phyloP scores from a whole-genome alignment of 257 asterid species.

The Petunia axillaris region DNA sequence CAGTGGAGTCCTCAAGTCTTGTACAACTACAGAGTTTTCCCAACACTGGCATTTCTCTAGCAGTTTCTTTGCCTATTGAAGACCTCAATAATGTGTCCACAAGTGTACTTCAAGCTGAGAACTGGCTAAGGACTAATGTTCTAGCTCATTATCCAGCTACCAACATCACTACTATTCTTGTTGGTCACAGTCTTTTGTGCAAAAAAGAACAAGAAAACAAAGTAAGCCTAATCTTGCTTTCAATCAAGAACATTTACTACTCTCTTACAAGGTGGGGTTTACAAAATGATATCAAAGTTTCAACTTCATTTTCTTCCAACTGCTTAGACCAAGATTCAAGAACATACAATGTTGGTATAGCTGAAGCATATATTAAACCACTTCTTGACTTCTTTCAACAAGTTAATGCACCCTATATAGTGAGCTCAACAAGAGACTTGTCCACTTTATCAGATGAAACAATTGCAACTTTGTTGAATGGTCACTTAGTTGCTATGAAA shows the following conservation, averaged over 20 bases:
- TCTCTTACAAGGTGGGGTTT: slow-evolving; percentile 95
- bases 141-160: slow-evolving; percentile 66
- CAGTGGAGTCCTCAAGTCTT: slow-evolving; percentile 49
- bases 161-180: slow-evolving; percentile 60
- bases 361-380: slow-evolving; percentile 49
- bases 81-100: slow-evolving; percentile 52
- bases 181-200: slow-evolving; percentile 59
- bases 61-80: slow-evolving; percentile 55
- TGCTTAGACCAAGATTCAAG: slow-evolving; percentile 48
- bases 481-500: slow-evolving; percentile 46
- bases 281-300: slow-evolving; percentile 61
- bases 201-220: slow-evolving; percentile 32
- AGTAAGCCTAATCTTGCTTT: slow-evolving; percentile 50
- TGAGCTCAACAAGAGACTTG: slow-evolving; percentile 34
- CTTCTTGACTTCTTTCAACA: slow-evolving; percentile 49
- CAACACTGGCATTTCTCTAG: slow-evolving; percentile 31
- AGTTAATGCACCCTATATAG: slow-evolving; percentile 54
- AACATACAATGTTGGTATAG: slow-evolving; percentile 40
- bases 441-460: slow-evolving; percentile 34
- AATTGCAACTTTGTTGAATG: slow-evolving; percentile 26
- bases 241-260: slow-evolving; percentile 67
- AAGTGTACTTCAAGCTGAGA: slow-evolving; percentile 72
- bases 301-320: slow-evolving; percentile 55
- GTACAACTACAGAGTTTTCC: slow-evolving; percentile 32
- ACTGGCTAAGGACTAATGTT: slow-evolving; percentile 68